Base-by-base conservation (phyloP, 768 basidiomycete species). In the Macrolepiota albuminosa region DNA sequence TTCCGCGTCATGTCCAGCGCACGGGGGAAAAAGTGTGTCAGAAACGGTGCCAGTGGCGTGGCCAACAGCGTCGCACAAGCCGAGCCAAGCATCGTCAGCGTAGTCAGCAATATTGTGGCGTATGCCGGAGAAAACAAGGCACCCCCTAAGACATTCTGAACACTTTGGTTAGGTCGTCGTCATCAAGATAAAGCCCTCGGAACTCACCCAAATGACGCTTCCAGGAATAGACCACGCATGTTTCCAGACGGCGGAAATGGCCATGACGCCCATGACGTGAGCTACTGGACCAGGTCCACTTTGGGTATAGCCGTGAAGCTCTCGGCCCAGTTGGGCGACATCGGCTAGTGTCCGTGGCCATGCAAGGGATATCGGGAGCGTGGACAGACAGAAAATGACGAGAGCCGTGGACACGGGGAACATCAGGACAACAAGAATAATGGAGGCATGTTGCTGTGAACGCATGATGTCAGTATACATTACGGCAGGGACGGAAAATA, bases 141-240 rank as follows among this genome's bases (percentile, higher is more conserved):
- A 18, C 94, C 94, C 9, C 89, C 88, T 24, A 96, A 80, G 29
- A 96, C 92, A 71, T 97, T 97, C 91, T 95, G 67, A 29, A 59
- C 54, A 59, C 13, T 9, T 16, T 51, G 48, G 36, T 46, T 46
- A 48, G 47, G 61, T 29, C 21, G 61, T 39, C 9, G 40, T 21
- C 46, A 37, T 21, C 46, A 37, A 43, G 33, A 61, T 58, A 61
- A 33, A 55, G 55, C 14, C 36, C 52, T 29, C 51, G 57, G 67
- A 61, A 78, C 87, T 58, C 63, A 91, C 91, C 88, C 95, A 88
- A 52, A 96, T 81, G 51, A 96, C 93, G 64, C 92, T 94, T 7
- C 95, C 95, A 9, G 95, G 95, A 59, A 98, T 84, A 61, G 92
- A 95, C 95, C 95, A 98, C 4, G 95, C 93, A 71, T 98, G 95